Evolutionary conservation across 306 rosid species (phyloP).

Genomic region (Phaseolus lunatus): DNA sequence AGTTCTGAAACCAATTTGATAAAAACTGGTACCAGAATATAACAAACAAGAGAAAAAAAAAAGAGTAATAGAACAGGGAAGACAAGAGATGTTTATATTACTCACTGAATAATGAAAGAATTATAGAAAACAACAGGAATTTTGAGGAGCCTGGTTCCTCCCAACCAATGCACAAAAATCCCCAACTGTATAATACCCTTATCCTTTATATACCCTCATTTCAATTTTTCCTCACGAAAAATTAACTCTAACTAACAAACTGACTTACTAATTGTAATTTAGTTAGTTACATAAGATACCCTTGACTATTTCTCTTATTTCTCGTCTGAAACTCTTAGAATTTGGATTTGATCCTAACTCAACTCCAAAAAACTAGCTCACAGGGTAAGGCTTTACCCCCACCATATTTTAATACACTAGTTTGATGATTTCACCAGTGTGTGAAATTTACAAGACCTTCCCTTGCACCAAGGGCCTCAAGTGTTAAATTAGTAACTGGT

Average conservation of each 20-base stretch:
- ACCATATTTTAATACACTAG: too few species aligned
- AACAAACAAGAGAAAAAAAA: neutral
- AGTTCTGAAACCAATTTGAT: neutral
- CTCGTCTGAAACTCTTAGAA: too few species aligned
- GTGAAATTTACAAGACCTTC: too few species aligned
- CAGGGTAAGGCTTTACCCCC: too few species aligned
- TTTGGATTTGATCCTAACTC: too few species aligned
- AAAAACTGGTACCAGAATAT: neutral
- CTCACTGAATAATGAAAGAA: neutral
- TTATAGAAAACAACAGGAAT: neutral
- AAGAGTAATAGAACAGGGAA: neutral
- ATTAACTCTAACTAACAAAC: neutral
- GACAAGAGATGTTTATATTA: neutral
- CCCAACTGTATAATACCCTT: neutral
- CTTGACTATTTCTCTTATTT: neutral
- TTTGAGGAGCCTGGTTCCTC: neutral
- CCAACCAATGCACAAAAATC: neutral
- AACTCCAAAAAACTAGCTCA: too few species aligned
- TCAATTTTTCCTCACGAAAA: neutral
- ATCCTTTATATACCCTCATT: neutral
- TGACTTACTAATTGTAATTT: neutral
- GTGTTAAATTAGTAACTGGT: neutral
- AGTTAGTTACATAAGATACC: neutral
- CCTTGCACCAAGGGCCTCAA: too few species aligned
- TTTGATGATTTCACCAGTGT: too few species aligned